Conservation (phyloP, 495 filamentous ascomycete genomes). For the Corynascus novoguineensis region DNA sequence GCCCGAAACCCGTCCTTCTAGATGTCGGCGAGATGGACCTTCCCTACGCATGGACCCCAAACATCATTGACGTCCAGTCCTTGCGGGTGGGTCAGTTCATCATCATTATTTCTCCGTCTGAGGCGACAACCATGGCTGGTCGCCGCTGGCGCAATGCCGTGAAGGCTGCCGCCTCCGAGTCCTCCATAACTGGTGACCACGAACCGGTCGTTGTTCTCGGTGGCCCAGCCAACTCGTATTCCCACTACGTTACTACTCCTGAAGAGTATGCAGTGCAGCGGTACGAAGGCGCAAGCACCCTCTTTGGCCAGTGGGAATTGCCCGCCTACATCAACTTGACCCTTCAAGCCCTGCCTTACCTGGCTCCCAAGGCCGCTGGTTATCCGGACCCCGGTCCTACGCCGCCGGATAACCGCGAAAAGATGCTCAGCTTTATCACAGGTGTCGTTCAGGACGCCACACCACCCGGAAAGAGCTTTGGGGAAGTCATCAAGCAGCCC, state of each 20-base stretch:
- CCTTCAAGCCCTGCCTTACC: constrained; percentile 61
- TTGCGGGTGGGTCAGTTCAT: constrained; percentile 87
- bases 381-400: constrained; percentile 53
- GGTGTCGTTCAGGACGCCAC: constrained; percentile 70
- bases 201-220: constrained; percentile 63
- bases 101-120: constrained; percentile 78
- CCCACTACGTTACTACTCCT: constrained; percentile 84
- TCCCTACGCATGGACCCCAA: constrained; percentile 86
- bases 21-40: constrained; percentile 72
- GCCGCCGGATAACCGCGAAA: constrained; percentile 74
- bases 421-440: constrained; percentile 71
- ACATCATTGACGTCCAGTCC: constrained; percentile 87
- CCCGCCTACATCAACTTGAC: constrained; percentile 86
- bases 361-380: constrained; percentile 47
- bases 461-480: constrained; percentile 64
- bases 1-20: constrained; percentile 80
- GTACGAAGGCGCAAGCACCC: constrained; percentile 93
- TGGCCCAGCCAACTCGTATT: constrained; percentile 87
- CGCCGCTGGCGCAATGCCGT: constrained; percentile 82
- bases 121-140: constrained; percentile 92
- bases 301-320: constrained; percentile 78
- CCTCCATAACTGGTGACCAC: constrained; percentile 23
- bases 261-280: constrained; percentile 89
- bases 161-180: constrained; percentile 40
- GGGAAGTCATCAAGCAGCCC: constrained; percentile 58